These are phyloP conservation scores for Xylaria cubensis DNA, from an alignment of 495 filamentous ascomycete species.

Conservation along the genomic window DNA sequence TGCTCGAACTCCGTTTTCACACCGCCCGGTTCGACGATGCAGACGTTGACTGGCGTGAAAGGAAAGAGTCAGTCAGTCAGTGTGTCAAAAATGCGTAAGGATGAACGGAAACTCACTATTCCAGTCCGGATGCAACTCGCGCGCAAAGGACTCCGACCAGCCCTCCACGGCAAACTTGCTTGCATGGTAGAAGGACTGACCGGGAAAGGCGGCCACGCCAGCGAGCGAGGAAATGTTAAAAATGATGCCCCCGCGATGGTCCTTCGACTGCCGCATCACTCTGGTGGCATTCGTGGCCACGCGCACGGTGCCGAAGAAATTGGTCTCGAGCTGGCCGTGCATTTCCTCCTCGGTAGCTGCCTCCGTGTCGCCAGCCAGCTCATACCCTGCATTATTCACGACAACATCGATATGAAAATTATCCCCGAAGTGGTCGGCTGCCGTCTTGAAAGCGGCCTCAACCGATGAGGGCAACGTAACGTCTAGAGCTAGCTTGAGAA, in stretches of 20 bases:
- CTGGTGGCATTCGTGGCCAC: constrained; percentile 51
- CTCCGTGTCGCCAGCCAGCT: constrained; percentile 52
- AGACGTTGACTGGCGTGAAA: constrained; percentile 46
- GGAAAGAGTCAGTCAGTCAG: neutral
- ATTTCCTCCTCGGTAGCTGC: constrained; percentile 45
- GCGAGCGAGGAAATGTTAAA: constrained; percentile 59
- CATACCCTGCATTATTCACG: constrained; percentile 63
- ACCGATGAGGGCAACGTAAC: constrained; percentile 48
- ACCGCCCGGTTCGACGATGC: constrained; percentile 54
- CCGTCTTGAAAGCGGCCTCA: constrained; percentile 42
- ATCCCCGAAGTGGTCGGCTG: constrained; percentile 42
- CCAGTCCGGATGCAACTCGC: constrained; percentile 60
- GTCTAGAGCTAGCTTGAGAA: constrained; percentile 53
- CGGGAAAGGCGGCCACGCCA: constrained; percentile 52
- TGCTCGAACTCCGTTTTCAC: constrained; percentile 52
- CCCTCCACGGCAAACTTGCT: constrained; percentile 61
- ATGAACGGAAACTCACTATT: constrained; percentile 39
- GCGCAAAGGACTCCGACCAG: constrained; percentile 58
- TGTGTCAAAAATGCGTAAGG: neutral
- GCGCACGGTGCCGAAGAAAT: constrained; percentile 56
- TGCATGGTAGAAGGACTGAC: constrained; percentile 58
- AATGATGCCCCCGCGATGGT: constrained; percentile 51
- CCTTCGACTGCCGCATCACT: constrained; percentile 47
- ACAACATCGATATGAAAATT: constrained; percentile 53
- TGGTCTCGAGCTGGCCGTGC: constrained; percentile 52